Evolutionary conservation across 768 basidiomycete species (phyloP).

Genomic region (Mycena kentingensis): DNA sequence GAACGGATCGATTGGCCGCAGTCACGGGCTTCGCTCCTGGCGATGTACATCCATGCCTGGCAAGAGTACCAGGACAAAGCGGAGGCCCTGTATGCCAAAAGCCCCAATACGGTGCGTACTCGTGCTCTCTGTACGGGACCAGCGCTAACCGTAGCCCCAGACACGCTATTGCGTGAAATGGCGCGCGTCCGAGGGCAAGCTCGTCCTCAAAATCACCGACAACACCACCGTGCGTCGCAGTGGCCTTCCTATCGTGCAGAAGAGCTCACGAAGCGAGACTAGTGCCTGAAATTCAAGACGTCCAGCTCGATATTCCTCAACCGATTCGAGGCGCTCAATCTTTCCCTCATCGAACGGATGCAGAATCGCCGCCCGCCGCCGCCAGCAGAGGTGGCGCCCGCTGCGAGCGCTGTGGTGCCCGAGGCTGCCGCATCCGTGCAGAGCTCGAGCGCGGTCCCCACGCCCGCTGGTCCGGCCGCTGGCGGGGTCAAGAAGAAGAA

Average conservation of each 20-base stretch:
- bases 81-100: slow-evolving; percentile 78
- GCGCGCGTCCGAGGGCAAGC: slow-evolving; percentile 79
- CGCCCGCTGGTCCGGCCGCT: slow-evolving; percentile 39
- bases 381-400: slow-evolving; percentile 28
- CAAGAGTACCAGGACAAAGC: slow-evolving; percentile 90
- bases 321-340: slow-evolving; percentile 91
- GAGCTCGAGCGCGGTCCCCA: slow-evolving; percentile 34
- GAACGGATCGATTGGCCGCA: no score
- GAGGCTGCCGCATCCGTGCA: slow-evolving; percentile 20
- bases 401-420: slow-evolving; percentile 22
- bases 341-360: slow-evolving; percentile 85
- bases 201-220: slow-evolving; percentile 94
- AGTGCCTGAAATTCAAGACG: slow-evolving; percentile 98
- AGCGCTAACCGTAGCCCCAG: slow-evolving; percentile 42
- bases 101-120: slow-evolving; percentile 68
- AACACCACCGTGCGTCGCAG: slow-evolving; percentile 70
- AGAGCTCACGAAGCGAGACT: slow-evolving; percentile 3
- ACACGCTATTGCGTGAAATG: slow-evolving; percentile 92
- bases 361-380: slow-evolving; percentile 57
- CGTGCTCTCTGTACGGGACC: not conserved
- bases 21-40: no score
- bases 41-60: slow-evolving; percentile 83
- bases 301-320: slow-evolving; percentile 93
- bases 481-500: slow-evolving; percentile 84
- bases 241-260: not conserved